phyloP scores from a whole-genome alignment of 1,139 yeast genomes.

The Debaryomycetaceae sp. region DNA sequence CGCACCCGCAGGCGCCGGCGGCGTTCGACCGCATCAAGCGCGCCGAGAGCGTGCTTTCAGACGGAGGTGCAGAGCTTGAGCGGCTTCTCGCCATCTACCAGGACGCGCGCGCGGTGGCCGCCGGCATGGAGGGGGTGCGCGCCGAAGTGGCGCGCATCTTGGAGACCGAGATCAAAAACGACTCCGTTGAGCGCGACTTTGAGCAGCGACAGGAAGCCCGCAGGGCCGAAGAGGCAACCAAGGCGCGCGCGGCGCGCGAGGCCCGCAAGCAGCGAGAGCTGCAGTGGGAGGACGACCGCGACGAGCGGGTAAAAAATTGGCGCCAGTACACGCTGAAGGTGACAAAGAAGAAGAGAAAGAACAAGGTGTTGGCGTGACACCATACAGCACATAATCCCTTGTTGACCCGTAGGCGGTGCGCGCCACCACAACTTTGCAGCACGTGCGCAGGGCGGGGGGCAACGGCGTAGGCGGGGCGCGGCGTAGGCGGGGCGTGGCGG shows the following conservation, averaged over 20 bases:
- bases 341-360: slow-evolving; percentile 39
- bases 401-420: too few species aligned
- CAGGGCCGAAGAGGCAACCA: slow-evolving; percentile 23
- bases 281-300: slow-evolving; percentile 64
- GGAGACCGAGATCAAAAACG: slow-evolving; percentile 31
- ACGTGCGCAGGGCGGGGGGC: too few species aligned
- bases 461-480: too few species aligned
- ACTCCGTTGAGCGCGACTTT: slow-evolving; percentile 30
- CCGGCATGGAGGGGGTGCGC: slow-evolving; percentile 26
- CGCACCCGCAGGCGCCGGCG: slow-evolving; percentile 50
- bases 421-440: too few species aligned
- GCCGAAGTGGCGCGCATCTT: slow-evolving; percentile 18
- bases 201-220: slow-evolving; percentile 25
- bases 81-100: slow-evolving; percentile 31
- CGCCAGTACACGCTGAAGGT: slow-evolving; percentile 44
- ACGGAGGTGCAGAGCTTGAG: slow-evolving; percentile 39
- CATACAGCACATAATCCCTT: too few species aligned
- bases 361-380: slow-evolving; percentile 35
- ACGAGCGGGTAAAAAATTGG: slow-evolving; percentile 59
- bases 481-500: too few species aligned
- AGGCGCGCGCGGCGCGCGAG: slow-evolving; percentile 26
- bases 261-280: slow-evolving; percentile 36
- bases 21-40: slow-evolving; percentile 56
- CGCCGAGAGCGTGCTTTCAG: slow-evolving; percentile 26
- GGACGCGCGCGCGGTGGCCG: slow-evolving; percentile 24